Evolutionary conservation across 805 yeast species (phyloP).

Genomic region (Candida railenensis): DNA sequence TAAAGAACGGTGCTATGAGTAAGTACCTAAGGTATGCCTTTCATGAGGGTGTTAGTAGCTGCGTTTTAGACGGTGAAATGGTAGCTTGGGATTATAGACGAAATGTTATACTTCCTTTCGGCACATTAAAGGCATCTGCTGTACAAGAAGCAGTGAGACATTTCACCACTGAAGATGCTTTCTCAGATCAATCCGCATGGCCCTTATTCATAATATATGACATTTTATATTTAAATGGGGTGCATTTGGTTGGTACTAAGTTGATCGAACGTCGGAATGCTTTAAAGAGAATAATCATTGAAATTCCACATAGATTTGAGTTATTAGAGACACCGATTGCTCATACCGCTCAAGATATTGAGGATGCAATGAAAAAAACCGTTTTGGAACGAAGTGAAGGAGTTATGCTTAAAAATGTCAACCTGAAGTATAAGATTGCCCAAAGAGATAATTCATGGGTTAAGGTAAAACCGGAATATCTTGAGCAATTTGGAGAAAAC

Average conservation of each 20-base stretch:
- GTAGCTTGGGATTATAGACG: conserved; percentile 73
- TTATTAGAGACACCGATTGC: conserved; percentile 43
- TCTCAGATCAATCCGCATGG: conserved; percentile 31
- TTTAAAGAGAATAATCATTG: conserved; percentile 44
- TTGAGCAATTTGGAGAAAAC: conserved; percentile 83
- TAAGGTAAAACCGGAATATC: conserved; percentile 88
- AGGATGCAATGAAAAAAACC: conserved; percentile 53
- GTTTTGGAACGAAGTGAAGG: conserved; percentile 76
- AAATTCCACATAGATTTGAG: conserved; percentile 50
- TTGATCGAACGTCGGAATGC: conserved; percentile 56
- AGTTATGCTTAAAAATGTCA: conserved; percentile 66
- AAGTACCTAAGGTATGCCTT: conserved; percentile 45
- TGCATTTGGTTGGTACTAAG: conserved; percentile 53
- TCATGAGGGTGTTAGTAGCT: conserved; percentile 32
- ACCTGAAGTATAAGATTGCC: conserved; percentile 59
- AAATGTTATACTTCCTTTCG: conserved; percentile 68
- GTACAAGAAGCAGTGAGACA: conserved; percentile 47
- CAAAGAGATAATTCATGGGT: conserved; percentile 70
- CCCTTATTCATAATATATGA: conserved; percentile 74
- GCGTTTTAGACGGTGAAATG: conserved; percentile 88
- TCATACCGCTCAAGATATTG: conserved; percentile 50
- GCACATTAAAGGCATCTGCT: conserved; percentile 73
- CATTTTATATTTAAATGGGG: conserved; percentile 66
- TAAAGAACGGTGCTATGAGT: conserved; percentile 53
- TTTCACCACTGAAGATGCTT: conserved; percentile 34